Evolutionary conservation across 805 yeast genomes (phyloP).

Genomic region (Candida qinlingensis): DNA sequence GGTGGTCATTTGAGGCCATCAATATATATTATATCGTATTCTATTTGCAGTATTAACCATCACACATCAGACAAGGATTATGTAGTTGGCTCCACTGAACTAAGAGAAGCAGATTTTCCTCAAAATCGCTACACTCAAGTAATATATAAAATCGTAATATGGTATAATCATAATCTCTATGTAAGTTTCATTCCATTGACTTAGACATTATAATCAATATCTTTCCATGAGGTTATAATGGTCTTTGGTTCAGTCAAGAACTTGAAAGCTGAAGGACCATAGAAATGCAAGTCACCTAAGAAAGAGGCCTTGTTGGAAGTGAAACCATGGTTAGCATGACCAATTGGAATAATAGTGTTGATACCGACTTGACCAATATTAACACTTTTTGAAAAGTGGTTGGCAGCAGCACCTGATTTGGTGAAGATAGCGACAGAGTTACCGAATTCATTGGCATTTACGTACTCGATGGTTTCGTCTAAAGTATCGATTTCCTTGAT

Average conservation of each 20-base stretch:
- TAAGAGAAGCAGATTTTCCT: no score
- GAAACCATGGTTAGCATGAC: constrained; percentile 77
- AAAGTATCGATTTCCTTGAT: constrained; percentile 57
- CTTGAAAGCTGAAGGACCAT: constrained; percentile 68
- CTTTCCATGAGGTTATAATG: constrained; percentile 63
- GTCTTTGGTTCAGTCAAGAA: constrained; percentile 77
- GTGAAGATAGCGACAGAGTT: constrained; percentile 73
- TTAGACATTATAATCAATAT: constrained; percentile 17
- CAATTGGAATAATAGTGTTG: constrained; percentile 77
- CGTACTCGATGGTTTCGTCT: constrained; percentile 62
- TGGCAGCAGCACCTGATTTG: constrained; percentile 61
- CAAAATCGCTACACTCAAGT: no score
- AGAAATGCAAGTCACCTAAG: constrained; percentile 77
- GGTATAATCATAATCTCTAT: no score
- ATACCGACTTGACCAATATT: constrained; percentile 76
- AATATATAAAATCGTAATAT: no score
- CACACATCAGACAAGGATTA: no score
- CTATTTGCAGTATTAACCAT: no score
- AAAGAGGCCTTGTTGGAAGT: constrained; percentile 75
- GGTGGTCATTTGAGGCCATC: no score
- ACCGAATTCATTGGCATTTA: constrained; percentile 56
- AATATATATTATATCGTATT: no score
- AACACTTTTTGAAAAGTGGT: constrained; percentile 58
- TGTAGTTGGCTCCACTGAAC: no score
- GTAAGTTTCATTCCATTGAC: no score